Conservation (phyloP, 129 eudicot genomes). For the Flaveria ramosissima region DNA sequence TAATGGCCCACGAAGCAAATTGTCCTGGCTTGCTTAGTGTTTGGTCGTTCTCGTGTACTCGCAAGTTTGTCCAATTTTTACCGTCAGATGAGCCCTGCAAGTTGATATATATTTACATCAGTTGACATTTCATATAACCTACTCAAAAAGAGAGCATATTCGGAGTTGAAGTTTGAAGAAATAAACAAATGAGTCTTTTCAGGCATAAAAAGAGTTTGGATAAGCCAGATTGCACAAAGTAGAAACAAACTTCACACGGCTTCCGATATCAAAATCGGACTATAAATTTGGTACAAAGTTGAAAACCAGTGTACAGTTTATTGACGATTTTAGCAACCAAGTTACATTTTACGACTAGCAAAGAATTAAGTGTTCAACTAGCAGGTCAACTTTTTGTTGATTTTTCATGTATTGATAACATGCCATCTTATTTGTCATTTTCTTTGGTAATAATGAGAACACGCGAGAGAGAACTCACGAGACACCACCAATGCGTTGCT, state of each 20-base stretch:
- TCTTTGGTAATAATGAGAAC: background rate
- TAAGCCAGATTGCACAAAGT: background rate
- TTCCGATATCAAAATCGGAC: too few species aligned
- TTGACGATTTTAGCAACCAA: background rate
- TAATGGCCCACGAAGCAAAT: slow-evolving; percentile 88
- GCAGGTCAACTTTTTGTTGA: too few species aligned
- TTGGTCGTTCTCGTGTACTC: slow-evolving; percentile 86
- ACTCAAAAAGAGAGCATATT: too few species aligned
- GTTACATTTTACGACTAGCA: background rate
- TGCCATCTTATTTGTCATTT: background rate
- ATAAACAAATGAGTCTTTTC: too few species aligned
- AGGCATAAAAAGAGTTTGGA: too few species aligned
- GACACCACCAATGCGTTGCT: background rate
- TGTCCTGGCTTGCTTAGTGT: slow-evolving; percentile 87
- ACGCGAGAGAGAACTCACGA: background rate
- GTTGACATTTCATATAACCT: background rate
- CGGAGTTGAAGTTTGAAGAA: too few species aligned
- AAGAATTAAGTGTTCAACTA: too few species aligned
- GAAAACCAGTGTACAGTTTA: too few species aligned
- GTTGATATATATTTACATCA: background rate
- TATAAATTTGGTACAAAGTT: too few species aligned
- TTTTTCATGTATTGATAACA: too few species aligned
- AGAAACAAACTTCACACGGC: background rate
- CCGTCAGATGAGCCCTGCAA: slow-evolving; percentile 92
- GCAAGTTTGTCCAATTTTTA: slow-evolving; percentile 76